A percentile compares a stretch with the other conserved stretches of the same genome.
These are phyloP conservation scores for Aspergillus udagawae DNA, from an alignment of 2,329 filamentous ascomycete genomes.

Conservation along the genomic window DNA sequence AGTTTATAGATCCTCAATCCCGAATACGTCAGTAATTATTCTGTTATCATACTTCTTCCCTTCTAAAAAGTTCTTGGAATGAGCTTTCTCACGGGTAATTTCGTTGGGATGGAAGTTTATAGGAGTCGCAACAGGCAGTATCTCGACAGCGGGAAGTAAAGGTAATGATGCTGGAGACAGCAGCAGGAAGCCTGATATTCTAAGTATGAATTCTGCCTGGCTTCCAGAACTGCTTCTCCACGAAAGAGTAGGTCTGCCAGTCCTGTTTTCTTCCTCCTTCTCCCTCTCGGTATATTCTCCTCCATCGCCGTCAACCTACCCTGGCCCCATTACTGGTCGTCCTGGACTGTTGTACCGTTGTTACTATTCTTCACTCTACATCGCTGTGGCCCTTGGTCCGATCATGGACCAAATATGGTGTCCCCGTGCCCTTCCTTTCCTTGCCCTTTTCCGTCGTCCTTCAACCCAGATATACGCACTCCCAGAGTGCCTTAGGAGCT, in stretches of 20 bases:
- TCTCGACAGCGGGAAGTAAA: not conserved
- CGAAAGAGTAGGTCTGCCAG: not conserved
- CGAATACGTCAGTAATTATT: not conserved
- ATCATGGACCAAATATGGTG: not conserved
- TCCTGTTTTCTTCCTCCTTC: not conserved
- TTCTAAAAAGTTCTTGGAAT: not conserved
- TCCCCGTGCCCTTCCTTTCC: not conserved
- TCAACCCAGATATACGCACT: not conserved
- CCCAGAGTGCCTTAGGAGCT: too few relatives aligned
- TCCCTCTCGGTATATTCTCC: not conserved
- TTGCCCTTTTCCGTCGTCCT: not conserved
- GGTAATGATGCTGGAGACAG: not conserved
- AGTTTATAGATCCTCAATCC: not conserved
- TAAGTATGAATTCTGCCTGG: not conserved
- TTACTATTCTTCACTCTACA: not conserved
- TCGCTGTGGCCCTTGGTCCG: not conserved
- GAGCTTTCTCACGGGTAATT: not conserved
- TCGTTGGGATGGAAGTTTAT: not conserved
- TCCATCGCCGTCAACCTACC: not conserved
- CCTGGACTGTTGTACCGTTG: not conserved
- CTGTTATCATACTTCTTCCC: not conserved
- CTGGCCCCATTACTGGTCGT: not conserved
- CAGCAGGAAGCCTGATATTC: not conserved
- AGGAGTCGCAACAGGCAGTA: not conserved
- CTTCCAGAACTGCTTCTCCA: not conserved